A percentile compares a stretch with the other conserved stretches of the same genome.
Conservation (phyloP, 2,329 filamentous ascomycete species). For the Colletotrichum sp. region DNA sequence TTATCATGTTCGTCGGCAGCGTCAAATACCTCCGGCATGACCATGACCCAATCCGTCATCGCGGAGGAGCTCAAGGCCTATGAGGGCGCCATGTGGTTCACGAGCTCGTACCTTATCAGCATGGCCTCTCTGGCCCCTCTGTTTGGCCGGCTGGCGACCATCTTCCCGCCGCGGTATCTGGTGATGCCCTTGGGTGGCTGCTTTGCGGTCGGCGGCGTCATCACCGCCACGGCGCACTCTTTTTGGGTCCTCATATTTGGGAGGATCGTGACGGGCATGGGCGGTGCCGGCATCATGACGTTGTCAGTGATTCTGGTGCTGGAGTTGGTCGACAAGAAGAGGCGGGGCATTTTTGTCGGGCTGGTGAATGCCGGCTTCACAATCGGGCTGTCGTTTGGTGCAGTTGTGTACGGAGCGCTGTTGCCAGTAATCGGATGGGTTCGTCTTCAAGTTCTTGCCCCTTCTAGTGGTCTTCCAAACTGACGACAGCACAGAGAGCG, state of each 20-base stretch:
- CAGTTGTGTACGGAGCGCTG: slow-evolving; percentile 71
- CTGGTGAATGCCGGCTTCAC: slow-evolving; percentile 77
- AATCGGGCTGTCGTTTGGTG: slow-evolving; percentile 72
- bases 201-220: slow-evolving; percentile 65
- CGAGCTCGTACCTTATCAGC: slow-evolving; percentile 72
- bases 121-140: slow-evolving; percentile 71
- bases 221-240: slow-evolving; percentile 66
- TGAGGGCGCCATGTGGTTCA: slow-evolving; percentile 79
- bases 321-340: slow-evolving; percentile 71
- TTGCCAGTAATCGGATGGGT: slow-evolving; percentile 74
- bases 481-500: slow-evolving; percentile 55
- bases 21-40: slow-evolving; percentile 80
- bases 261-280: slow-evolving; percentile 70
- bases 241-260: slow-evolving; percentile 72
- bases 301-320: slow-evolving; percentile 78
- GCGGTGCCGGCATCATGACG: slow-evolving; percentile 75
- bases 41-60: slow-evolving; percentile 79
- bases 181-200: slow-evolving; percentile 65
- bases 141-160: slow-evolving; percentile 72
- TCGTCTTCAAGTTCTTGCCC: background rate
- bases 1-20: slow-evolving; percentile 35
- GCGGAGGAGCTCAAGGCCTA: slow-evolving; percentile 78
- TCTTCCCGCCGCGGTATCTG: slow-evolving; percentile 74
- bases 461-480: background rate
- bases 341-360: slow-evolving; percentile 76